Evolutionary conservation across 805 yeast species (phyloP).

Genomic region (Wickerhamia fluorescens): DNA sequence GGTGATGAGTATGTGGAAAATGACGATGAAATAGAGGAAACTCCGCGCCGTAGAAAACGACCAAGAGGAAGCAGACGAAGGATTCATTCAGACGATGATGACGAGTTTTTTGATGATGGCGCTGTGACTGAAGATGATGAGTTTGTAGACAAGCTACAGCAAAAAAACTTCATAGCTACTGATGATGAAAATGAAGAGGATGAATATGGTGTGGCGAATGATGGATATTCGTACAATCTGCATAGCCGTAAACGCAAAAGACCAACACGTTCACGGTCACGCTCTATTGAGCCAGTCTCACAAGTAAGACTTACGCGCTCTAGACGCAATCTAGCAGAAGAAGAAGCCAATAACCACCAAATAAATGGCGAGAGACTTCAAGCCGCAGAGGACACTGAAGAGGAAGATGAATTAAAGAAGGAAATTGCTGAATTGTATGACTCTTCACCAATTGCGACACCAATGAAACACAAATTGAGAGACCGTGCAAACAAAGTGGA

Average conservation of each 20-base stretch:
- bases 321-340: constrained; percentile 2
- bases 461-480: constrained; percentile 34
- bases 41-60: no score
- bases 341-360: constrained; percentile 2
- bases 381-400: constrained; percentile 13
- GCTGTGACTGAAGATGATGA: constrained; percentile 15
- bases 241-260: constrained; percentile 2
- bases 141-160: constrained; percentile 23
- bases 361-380: constrained; percentile 2
- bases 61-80: no score
- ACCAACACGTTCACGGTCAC: constrained; percentile 12
- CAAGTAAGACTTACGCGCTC: constrained; percentile 10
- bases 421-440: constrained; percentile 63
- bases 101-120: constrained; percentile 6
- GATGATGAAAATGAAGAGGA: constrained; percentile 28
- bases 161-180: constrained; percentile 28
- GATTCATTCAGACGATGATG: constrained; percentile 4
- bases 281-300: constrained; percentile 6
- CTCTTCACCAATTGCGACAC: constrained; percentile 50
- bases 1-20: constrained; percentile 18
- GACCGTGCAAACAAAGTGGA: constrained; percentile 56
- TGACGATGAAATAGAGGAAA: no score
- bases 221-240: constrained; percentile 5
- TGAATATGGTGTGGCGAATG: constrained; percentile 3
- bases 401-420: constrained; percentile 42